Percentiles rank a stretch among this genome's conserved stretches.
These are phyloP conservation scores for Ichthyophonus hoferi DNA, from an alignment of 208 protist genomes.

Conservation along the genomic window DNA sequence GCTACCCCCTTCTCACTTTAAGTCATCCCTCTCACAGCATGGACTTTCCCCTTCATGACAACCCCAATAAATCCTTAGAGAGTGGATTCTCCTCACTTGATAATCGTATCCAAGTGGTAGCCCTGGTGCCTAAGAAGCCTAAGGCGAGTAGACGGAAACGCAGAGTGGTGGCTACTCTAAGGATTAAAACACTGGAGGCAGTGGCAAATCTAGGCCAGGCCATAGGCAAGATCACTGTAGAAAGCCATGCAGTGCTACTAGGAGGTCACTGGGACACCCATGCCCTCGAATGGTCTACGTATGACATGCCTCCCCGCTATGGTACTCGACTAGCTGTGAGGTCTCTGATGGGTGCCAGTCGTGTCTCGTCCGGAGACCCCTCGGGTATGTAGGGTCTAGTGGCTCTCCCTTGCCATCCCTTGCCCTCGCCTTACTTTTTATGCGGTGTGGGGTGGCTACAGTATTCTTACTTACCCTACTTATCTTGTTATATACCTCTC, in stretches of 20 bases:
- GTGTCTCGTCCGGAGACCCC: background rate
- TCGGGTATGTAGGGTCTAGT: too few species aligned
- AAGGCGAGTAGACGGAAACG: background rate
- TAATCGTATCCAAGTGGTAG: too few species aligned
- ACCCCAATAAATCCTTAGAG: too few species aligned
- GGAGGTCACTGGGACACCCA: background rate
- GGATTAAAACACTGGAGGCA: background rate
- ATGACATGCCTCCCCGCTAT: background rate
- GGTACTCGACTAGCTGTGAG: background rate
- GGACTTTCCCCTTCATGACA: too few species aligned
- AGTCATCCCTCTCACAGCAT: too few species aligned
- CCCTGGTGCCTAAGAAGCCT: background rate
- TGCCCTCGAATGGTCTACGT: background rate
- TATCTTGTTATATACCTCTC: too few species aligned
- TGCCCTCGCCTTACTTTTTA: too few species aligned
- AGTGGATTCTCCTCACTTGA: too few species aligned
- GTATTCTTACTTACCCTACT: too few species aligned
- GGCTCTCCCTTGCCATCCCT: too few species aligned
- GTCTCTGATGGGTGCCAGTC: background rate
- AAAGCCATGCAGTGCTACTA: background rate
- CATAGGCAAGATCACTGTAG: background rate
- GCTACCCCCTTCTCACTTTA: too few species aligned
- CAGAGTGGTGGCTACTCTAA: background rate
- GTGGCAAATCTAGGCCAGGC: background rate
- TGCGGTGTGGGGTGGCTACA: too few species aligned